Percentiles rank a stretch among this genome's conserved stretches.
These are phyloP conservation scores for Leucoagaricus sp. DNA, from an alignment of 1,284 basidiomycete genomes.

Conservation along the genomic window DNA sequence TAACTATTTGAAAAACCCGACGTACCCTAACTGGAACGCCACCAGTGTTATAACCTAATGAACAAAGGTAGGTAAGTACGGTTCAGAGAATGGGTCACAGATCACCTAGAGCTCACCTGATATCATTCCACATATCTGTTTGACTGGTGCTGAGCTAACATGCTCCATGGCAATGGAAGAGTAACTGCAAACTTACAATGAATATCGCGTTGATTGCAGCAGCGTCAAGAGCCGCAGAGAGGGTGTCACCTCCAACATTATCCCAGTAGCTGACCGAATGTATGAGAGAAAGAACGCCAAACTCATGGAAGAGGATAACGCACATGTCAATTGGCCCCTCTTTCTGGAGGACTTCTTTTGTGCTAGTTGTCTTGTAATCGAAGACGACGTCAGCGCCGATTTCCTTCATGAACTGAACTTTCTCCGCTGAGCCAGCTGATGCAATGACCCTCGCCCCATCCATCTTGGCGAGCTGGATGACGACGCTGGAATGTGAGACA, in stretches of 20 bases:
- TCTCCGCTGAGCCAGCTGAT: conserved; percentile 61
- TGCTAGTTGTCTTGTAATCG: conserved; percentile 59
- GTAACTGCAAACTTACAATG: conserved; percentile 24
- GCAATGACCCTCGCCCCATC: conserved; percentile 64
- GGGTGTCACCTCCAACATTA: conserved; percentile 59
- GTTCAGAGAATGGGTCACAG: not conserved
- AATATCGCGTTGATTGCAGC: conserved; percentile 27
- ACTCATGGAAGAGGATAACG: not conserved
- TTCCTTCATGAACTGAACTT: conserved; percentile 54
- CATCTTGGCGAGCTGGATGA: conserved; percentile 51
- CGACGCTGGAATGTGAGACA: conserved; percentile 16
- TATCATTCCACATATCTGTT: conserved; percentile 40
- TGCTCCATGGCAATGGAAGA: not conserved
- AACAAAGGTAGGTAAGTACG: not conserved
- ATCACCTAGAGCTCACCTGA: conserved; percentile 19
- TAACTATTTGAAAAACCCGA: not conserved
- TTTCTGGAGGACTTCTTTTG: conserved; percentile 46
- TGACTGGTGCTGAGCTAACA: not conserved
- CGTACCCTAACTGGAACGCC: conserved; percentile 31
- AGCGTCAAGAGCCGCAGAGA: conserved; percentile 29
- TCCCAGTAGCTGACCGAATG: conserved; percentile 40
- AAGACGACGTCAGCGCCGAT: conserved; percentile 61
- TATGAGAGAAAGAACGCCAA: not conserved
- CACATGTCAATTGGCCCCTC: conserved; percentile 32
- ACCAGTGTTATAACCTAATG: conserved; percentile 35